Evolutionary conservation across 305 asterid genomes (phyloP).

Genomic region (Andrographis paniculata): DNA sequence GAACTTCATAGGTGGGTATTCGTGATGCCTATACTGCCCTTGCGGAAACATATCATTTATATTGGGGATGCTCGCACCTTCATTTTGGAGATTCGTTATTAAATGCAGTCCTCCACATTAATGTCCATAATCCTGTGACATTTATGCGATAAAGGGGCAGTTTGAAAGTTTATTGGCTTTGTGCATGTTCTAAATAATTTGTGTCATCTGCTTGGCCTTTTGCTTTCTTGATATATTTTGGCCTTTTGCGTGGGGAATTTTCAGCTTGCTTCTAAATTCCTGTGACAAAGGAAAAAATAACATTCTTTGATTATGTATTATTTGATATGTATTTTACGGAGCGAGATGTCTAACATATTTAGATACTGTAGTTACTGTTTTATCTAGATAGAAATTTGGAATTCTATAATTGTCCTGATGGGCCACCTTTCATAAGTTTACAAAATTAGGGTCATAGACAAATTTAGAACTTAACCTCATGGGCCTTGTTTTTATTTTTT

Average conservation of each 20-base stretch:
- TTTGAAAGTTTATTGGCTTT: background rate
- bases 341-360: background rate
- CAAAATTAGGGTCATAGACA: background rate
- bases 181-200: constrained; percentile 1
- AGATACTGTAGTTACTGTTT: background rate
- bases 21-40: constrained; percentile 1
- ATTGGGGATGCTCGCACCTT: constrained; percentile 8
- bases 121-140: constrained; percentile 5
- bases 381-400: background rate
- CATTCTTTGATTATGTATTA: background rate
- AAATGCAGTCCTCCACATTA: constrained; percentile 1
- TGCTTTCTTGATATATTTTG: constrained; percentile 3
- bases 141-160: constrained; percentile 7
- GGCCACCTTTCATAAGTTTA: background rate
- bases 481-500: background rate
- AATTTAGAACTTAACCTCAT: background rate
- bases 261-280: constrained; percentile 8
- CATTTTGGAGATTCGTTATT: constrained; percentile 4
- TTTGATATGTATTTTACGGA: too few species aligned
- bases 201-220: constrained; percentile 3
- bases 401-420: background rate
- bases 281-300: background rate
- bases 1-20: background rate
- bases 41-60: background rate
- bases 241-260: background rate